Evolutionary conservation across 257 asterid genomes (phyloP), one percentile per base, ranked within the genome.

Genomic region (Nicotiana knightiana): DNA sequence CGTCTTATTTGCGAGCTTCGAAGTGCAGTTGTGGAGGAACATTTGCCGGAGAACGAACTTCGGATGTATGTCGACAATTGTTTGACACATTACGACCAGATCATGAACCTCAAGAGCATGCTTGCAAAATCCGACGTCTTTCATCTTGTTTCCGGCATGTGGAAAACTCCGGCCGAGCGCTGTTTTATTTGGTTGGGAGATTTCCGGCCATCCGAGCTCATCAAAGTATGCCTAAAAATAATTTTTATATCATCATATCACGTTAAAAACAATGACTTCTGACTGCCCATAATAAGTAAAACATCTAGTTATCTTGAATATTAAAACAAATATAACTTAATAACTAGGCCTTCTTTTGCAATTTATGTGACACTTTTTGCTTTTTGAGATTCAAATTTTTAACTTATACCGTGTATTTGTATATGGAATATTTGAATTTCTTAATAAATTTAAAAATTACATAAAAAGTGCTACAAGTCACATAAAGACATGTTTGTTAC

Each of bases 161-260:
- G 99, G 97, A 92, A 88, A 83, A 90, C 99, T 35, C 99, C 99
- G 9, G 97, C 97, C 0, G 99, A 95, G 84, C 88, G 99, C 0
- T 94, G 97, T 87, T 93, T 91, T 89, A 85, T 93, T 91, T 95
- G 99, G 99, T 76, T 95, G 37, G 99, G 98, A 0, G 99, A 92
- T 55, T 90, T 93, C 86, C 92, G 99, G 13, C 98, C 99, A 9
- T 93, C 98, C 0, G 92, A 93, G 71, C 79, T 95, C 87, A 89
- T 93, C 67, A 95, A 95, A 97, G 99, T 94, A 67, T 3, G 33
- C 1, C 6, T 18, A 6, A 30, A 30, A 5, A 32, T 16, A 5
- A 30, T 15, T 9, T 18, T 3, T 26, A 37, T 12, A 66, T 0
- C 8, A 59, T 35, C 9, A 57, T 3, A 30, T 55, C 5, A 2